Conservation (phyloP, 192 early-diverging fungal genomes). For the Rhizoclosmatium globosum region DNA sequence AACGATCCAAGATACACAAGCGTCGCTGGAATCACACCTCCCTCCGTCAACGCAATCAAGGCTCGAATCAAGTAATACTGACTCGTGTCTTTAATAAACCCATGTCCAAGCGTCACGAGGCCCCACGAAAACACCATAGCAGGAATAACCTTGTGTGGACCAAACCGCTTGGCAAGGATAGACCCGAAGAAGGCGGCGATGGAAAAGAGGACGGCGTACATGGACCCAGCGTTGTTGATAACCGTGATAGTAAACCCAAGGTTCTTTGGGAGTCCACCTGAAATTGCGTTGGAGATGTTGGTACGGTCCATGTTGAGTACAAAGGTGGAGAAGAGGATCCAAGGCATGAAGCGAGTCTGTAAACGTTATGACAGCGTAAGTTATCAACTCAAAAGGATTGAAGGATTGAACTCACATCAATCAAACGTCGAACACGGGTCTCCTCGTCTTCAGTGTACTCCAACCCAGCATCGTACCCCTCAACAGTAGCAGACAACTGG, state of each 20-base stretch:
- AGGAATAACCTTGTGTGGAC: conserved; percentile 32
- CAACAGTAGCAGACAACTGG: background rate
- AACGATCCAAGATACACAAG: conserved; percentile 32
- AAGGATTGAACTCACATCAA: conserved; percentile 2
- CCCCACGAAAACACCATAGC: conserved; percentile 33
- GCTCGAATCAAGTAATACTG: conserved; percentile 15
- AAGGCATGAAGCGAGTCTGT: conserved; percentile 27
- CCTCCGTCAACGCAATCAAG: conserved; percentile 32
- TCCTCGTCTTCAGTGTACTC: background rate
- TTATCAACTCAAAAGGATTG: background rate
- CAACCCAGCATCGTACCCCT: background rate
- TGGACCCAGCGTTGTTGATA: conserved; percentile 22
- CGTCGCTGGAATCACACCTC: conserved; percentile 35
- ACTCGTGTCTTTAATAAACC: background rate
- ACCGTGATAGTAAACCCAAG: conserved; percentile 4
- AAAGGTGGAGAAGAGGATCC: conserved; percentile 31
- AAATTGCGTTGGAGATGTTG: conserved; percentile 35
- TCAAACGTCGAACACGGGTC: background rate
- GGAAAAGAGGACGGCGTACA: conserved; percentile 33
- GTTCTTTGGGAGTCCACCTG: background rate
- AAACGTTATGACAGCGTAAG: background rate
- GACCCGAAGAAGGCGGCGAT: conserved; percentile 27
- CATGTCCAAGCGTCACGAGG: conserved; percentile 8
- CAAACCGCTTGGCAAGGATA: conserved; percentile 20
- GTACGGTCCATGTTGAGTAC: conserved; percentile 35